Base-by-base conservation (phyloP, 805 yeast species). In the Lipomyces orientalis region DNA sequence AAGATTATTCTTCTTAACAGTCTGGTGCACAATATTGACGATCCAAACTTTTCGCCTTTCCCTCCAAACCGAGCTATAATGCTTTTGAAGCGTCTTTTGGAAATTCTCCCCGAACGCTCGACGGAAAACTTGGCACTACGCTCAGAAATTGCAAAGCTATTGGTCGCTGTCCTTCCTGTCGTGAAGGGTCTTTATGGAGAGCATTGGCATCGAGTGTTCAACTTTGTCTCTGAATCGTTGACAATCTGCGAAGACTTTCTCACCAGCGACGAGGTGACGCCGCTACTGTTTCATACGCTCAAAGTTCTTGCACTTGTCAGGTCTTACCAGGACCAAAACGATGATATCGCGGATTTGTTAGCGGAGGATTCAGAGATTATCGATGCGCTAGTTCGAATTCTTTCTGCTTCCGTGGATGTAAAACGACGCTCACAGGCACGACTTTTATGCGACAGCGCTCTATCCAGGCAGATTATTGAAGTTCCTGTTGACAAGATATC, bases 61-160 rank as follows among this genome's bases (percentile, higher is more conserved):
- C 89, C 91, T 6, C 81, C 84, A 2, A 93, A 88, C 73, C 83
- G 95, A 71, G 79, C 89, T 52, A 84, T 82, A 55, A 86, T 90
- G 91, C 77, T 89, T 8, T 68, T 90, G 22, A 83, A 81, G 54
- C 82, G 85, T 4, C 70, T 92, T 1, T 74, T 77, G 4, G 78
- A 78, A 22, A 89, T 93, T 91, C 71, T 88, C 12, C 29, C 61
- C 29, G 55, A 52, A 31, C 31, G n/a, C 34, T 10, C 31, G n/a
- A n/a, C 16, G 16, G 55, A 52, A 14, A 43, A 34, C 10, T 25
- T 68, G 22, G 49, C 67, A 4, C 34, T 69, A 35, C 61, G 71
- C 8, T 46, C 69, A 1, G 73, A 74, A 85, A 4, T 78, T 82
- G 4, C 79, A 4, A 63, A 64, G 62, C 54, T 69, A 10, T 31